A percentile compares a stretch with the other conserved stretches of the same genome.
Conservation (phyloP, 768 basidiomycete species). For the Russula earlei region DNA sequence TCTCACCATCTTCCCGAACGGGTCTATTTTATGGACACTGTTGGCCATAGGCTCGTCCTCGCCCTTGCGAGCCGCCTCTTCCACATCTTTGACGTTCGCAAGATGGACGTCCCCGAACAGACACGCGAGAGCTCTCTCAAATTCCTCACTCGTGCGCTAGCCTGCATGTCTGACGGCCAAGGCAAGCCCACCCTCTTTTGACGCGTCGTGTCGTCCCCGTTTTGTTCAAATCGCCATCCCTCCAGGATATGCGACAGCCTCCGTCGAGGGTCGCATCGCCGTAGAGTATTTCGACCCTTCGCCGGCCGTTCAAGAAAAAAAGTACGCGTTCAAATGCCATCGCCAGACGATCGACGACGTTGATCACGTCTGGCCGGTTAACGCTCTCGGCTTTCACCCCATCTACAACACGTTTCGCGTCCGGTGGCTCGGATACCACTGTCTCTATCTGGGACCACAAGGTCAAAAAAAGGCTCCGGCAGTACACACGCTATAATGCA, state of each 20-base stretch:
- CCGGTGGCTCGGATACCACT: slow-evolving; percentile 87
- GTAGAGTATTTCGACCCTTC: slow-evolving; percentile 93
- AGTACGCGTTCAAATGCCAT: slow-evolving; percentile 98
- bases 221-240: background rate
- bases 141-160: slow-evolving; percentile 86
- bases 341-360: slow-evolving; percentile 81
- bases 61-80: slow-evolving; percentile 79
- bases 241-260: slow-evolving; percentile 83
- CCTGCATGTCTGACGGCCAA: slow-evolving; percentile 88
- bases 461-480: slow-evolving; percentile 89
- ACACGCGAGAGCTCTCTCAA: slow-evolving; percentile 89
- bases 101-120: slow-evolving; percentile 66
- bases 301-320: slow-evolving; percentile 65
- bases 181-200: slow-evolving; percentile 34
- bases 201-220: no score
- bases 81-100: slow-evolving; percentile 79
- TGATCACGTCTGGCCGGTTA: slow-evolving; percentile 96
- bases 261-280: slow-evolving; percentile 91
- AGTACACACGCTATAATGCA: slow-evolving; percentile 71
- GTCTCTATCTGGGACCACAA: slow-evolving; percentile 97
- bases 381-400: slow-evolving; percentile 91
- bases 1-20: slow-evolving; percentile 70
- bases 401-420: slow-evolving; percentile 91
- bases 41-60: slow-evolving; percentile 74
- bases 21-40: slow-evolving; percentile 75